A percentile compares a stretch with the other conserved stretches of the same genome.
phyloP scores from a whole-genome alignment of 192 early-diverging fungal genomes.

The Rhizophlyctis rosea region DNA sequence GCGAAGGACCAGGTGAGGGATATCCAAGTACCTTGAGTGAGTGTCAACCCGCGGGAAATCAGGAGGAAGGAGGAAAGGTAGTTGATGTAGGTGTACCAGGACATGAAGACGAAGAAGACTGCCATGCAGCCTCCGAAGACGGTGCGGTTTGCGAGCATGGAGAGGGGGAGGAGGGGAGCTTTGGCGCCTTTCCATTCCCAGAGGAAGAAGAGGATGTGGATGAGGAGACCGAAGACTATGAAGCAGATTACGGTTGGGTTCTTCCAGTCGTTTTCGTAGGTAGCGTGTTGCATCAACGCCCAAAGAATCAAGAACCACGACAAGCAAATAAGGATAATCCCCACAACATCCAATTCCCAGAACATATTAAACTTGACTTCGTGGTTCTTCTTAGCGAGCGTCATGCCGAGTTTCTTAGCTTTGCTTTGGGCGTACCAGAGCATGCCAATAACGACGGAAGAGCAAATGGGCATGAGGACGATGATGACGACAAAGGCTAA shows the following conservation, averaged over 20 bases:
- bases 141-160: not conserved
- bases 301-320: not conserved
- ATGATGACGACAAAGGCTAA: not conserved
- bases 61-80: constrained; percentile 6
- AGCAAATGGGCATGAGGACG: not conserved
- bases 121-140: not conserved
- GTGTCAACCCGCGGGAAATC: not conserved
- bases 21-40: not conserved
- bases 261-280: not conserved
- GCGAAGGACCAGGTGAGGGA: not conserved
- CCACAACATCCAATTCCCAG: constrained; percentile 2
- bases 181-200: not conserved
- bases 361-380: not conserved
- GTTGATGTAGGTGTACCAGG: not conserved
- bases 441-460: not conserved
- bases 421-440: not conserved
- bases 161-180: not conserved
- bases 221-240: not conserved
- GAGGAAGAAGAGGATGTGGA: not conserved
- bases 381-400: not conserved
- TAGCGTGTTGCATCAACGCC: not conserved
- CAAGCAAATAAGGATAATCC: not conserved
- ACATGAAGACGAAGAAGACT: constrained; percentile 12
- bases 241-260: not conserved
- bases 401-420: not conserved